phyloP scores from a whole-genome alignment of 345 rosid genomes.

The Limnanthes douglasii region DNA sequence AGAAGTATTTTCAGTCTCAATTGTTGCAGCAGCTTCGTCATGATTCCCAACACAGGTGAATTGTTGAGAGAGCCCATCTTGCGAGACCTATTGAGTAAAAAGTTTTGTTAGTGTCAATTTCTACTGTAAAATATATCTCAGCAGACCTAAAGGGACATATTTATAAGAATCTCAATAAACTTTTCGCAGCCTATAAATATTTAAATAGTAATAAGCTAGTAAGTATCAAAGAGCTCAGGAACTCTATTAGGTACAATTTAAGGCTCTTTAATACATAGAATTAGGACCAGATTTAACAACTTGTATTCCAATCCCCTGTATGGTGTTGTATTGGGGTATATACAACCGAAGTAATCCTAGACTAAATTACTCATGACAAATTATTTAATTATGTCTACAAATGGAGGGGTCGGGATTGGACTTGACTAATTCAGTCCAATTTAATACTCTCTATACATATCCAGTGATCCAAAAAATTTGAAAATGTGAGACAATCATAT shows the following conservation, averaged over 20 bases:
- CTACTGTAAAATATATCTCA: background rate
- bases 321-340: too few species aligned
- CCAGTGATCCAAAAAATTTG: too few species aligned
- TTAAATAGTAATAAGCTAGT: constrained; percentile 1
- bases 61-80: constrained; percentile 13
- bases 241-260: constrained; percentile 9
- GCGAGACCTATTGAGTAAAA: constrained; percentile 14
- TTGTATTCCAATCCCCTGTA: too few species aligned
- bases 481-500: too few species aligned
- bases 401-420: constrained; percentile 1
- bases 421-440: constrained; percentile 3
- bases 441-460: too few species aligned
- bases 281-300: too few species aligned
- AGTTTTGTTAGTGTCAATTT: constrained; percentile 2
- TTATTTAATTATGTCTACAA: too few species aligned
- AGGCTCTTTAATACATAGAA: constrained; percentile 3
- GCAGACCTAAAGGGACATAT: too few species aligned
- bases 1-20: constrained; percentile 12
- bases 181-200: background rate
- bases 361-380: too few species aligned
- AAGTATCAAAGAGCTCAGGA: constrained; percentile 2
- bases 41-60: constrained; percentile 16
- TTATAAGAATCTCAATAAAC: background rate
- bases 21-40: constrained; percentile 12
- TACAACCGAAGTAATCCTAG: too few species aligned